A percentile compares a stretch with the other conserved stretches of the same genome.
phyloP scores from a whole-genome alignment of 257 asterid species.

The Avicennia marina region DNA sequence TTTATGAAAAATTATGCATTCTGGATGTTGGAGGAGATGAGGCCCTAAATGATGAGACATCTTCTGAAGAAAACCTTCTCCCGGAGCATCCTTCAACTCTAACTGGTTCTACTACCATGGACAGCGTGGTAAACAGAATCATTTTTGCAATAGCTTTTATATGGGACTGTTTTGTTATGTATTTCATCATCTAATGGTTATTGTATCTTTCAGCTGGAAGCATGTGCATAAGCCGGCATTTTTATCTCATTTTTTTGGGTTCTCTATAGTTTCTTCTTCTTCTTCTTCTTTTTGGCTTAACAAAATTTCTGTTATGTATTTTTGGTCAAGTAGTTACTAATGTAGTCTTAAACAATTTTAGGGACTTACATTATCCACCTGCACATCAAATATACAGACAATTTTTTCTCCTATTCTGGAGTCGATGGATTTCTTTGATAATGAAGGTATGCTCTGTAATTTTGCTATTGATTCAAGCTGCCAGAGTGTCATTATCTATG shows the following conservation, averaged over 20 bases:
- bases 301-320: neutral
- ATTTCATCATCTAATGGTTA: neutral
- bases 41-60: constrained; percentile 21
- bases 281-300: too few species aligned
- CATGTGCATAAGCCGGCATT: constrained; percentile 8
- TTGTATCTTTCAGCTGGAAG: constrained; percentile 12
- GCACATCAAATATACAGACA: constrained; percentile 58
- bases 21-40: constrained; percentile 20
- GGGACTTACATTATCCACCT: constrained; percentile 49
- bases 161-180: neutral
- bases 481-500: neutral
- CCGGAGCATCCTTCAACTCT: constrained; percentile 18
- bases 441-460: constrained; percentile 48
- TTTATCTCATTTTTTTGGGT: constrained; percentile 1
- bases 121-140: constrained; percentile 21
- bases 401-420: constrained; percentile 78
- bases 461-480: neutral
- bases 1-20: constrained; percentile 15
- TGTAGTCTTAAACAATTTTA: constrained; percentile 19
- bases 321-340: constrained; percentile 4
- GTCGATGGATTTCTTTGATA: constrained; percentile 37
- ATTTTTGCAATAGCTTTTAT: constrained; percentile 1
- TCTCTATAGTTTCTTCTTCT: neutral
- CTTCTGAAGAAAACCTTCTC: constrained; percentile 18
- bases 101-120: constrained; percentile 23